These are phyloP conservation scores for Claviceps digitariae DNA, from an alignment of 2,329 filamentous ascomycete genomes.

Conservation along the genomic window DNA sequence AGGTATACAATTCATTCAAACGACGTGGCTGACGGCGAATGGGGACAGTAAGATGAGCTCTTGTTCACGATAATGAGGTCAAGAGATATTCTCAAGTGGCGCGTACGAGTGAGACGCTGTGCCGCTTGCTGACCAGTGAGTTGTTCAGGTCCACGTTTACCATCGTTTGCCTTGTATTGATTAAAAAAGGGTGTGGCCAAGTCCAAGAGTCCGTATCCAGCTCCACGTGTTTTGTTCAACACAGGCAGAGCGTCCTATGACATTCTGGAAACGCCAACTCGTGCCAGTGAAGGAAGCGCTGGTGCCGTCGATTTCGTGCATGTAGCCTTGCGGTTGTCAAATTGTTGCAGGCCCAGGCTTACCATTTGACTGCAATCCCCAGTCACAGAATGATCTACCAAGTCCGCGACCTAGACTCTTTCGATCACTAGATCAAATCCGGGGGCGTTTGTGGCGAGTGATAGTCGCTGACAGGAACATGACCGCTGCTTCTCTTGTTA, in stretches of 20 bases:
- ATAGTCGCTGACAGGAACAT: neutral
- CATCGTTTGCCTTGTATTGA: neutral
- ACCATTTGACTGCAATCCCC: neutral
- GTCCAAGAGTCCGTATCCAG: neutral
- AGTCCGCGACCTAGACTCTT: neutral
- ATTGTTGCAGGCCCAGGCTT: neutral
- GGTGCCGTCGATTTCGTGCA: neutral
- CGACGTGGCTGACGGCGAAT: neutral
- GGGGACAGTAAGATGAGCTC: neutral
- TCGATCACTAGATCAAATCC: neutral
- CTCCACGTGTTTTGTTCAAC: neutral
- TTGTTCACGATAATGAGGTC: neutral
- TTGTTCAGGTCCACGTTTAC: neutral
- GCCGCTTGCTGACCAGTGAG: neutral
- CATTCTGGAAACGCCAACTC: neutral
- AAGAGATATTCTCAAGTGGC: neutral
- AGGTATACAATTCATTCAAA: neutral
- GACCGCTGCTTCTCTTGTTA: neutral
- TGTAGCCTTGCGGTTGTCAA: neutral
- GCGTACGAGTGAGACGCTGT: neutral
- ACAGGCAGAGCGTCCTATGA: no score
- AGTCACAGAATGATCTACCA: neutral
- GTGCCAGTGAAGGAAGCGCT: neutral
- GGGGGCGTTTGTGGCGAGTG: neutral
- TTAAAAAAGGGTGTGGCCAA: neutral